phyloP scores from a whole-genome alignment of 31 red algal species.

The Porphyra umbilicalis region DNA sequence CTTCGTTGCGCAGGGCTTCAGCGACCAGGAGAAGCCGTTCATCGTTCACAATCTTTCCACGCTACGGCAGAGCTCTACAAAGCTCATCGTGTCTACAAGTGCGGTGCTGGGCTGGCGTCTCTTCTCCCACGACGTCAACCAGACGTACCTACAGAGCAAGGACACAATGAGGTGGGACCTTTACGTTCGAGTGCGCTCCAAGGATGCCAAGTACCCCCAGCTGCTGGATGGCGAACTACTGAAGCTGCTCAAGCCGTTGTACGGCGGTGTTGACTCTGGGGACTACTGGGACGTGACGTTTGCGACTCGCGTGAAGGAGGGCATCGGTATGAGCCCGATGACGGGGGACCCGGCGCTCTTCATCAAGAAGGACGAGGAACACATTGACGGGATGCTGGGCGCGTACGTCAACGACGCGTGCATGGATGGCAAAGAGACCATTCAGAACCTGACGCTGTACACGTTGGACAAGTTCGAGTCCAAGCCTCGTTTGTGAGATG shows the following conservation, averaged over 20 bases:
- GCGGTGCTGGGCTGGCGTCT: too few relatives aligned
- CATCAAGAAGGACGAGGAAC: background rate
- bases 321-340: background rate
- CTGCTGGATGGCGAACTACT: background rate
- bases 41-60: too few relatives aligned
- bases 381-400: background rate
- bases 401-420: background rate
- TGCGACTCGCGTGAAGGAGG: background rate
- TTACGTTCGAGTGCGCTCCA: too few relatives aligned
- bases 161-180: too few relatives aligned
- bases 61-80: too few relatives aligned
- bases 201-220: background rate
- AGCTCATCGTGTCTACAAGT: too few relatives aligned
- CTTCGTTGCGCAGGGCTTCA: too few relatives aligned
- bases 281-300: slow-evolving; percentile 6
- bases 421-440: background rate
- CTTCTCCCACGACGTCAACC: too few relatives aligned
- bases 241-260: background rate
- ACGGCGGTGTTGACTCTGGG: background rate
- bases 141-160: too few relatives aligned
- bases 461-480: background rate
- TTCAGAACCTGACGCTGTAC: background rate
- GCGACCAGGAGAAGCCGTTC: too few relatives aligned
- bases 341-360: background rate
- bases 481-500: background rate